Percentiles rank a stretch among this genome's conserved stretches.
Conservation (phyloP, 1,284 basidiomycete species). For the Coniferiporia sulphurascens region DNA sequence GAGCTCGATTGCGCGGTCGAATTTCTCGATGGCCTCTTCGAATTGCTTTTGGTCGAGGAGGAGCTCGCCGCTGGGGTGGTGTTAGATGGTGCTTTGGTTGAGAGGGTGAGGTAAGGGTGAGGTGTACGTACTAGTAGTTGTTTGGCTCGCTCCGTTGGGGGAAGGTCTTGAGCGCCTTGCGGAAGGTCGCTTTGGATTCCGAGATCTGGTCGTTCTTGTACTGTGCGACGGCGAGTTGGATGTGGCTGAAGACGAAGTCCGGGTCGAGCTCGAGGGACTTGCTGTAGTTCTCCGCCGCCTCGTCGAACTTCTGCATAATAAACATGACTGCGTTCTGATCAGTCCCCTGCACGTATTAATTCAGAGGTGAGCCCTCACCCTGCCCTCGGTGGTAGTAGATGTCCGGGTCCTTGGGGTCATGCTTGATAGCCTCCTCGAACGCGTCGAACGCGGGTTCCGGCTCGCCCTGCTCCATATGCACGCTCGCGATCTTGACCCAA, state of each 20-base stretch:
- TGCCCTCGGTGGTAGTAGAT: constrained; percentile 99
- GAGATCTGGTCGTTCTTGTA: constrained; percentile 85
- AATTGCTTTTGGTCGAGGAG: constrained; percentile 90
- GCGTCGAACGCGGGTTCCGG: constrained; percentile 80
- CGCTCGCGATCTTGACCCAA: constrained; percentile 95
- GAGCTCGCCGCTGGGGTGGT: constrained; percentile 77
- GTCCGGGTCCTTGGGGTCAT: constrained; percentile 83
- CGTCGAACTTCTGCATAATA: constrained; percentile 87
- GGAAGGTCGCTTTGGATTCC: constrained; percentile 87
- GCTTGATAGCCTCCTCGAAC: constrained; percentile 86
- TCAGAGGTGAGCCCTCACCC: constrained; percentile 42
- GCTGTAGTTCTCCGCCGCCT: constrained; percentile 88
- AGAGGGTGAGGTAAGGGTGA: neutral
- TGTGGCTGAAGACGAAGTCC: constrained; percentile 89
- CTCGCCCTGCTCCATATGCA: constrained; percentile 94
- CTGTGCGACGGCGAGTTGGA: constrained; percentile 95
- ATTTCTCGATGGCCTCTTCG: constrained; percentile 91
- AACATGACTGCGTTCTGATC: constrained; percentile 69
- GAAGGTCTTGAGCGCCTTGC: constrained; percentile 76
- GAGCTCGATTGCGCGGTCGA: constrained; percentile 89
- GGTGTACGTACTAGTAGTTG: constrained; percentile 80
- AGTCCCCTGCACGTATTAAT: neutral
- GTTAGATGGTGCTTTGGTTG: neutral
- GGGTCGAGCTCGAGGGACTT: constrained; percentile 84
- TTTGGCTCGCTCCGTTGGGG: constrained; percentile 80